A percentile compares a stretch with the other conserved stretches of the same genome.
Conservation (phyloP, 345 rosid species). For the Eucalyptus dawsonii region DNA sequence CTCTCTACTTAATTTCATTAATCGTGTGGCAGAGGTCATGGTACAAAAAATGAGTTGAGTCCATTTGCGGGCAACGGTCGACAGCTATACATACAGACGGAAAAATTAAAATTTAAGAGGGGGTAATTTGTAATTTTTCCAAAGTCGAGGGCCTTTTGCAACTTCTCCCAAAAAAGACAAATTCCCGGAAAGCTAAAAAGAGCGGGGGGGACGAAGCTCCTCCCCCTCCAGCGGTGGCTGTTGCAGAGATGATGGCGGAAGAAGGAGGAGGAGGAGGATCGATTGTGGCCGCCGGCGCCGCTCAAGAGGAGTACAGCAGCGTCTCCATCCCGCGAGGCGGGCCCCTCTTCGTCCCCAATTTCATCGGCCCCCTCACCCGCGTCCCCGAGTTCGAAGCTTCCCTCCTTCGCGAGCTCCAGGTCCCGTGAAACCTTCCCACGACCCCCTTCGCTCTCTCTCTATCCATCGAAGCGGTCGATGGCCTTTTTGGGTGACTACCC, state of each 20-base stretch:
- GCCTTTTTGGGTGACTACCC: neutral
- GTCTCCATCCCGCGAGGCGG: constrained; percentile 33
- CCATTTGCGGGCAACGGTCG: neutral
- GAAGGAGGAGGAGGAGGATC: neutral
- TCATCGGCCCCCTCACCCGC: constrained; percentile 27
- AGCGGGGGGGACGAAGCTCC: neutral
- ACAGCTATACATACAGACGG: neutral
- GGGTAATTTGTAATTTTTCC: neutral
- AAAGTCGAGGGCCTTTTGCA: neutral
- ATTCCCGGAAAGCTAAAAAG: neutral
- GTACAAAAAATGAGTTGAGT: neutral
- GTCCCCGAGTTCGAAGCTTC: constrained; percentile 27
- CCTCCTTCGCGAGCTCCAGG: constrained; percentile 25
- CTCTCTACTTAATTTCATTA: neutral
- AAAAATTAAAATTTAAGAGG: neutral
- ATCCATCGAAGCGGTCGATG: neutral
- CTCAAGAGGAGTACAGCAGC: neutral
- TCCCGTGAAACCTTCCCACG: neutral
- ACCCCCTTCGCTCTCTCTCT: neutral
- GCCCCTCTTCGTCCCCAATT: constrained; percentile 30
- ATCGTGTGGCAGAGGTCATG: neutral
- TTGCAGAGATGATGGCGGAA: neutral
- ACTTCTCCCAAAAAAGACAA: neutral
- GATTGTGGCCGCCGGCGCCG: neutral
- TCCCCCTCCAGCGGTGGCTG: neutral